Conservation (phyloP, 257 asterid species). For the Solanum arcanum region DNA sequence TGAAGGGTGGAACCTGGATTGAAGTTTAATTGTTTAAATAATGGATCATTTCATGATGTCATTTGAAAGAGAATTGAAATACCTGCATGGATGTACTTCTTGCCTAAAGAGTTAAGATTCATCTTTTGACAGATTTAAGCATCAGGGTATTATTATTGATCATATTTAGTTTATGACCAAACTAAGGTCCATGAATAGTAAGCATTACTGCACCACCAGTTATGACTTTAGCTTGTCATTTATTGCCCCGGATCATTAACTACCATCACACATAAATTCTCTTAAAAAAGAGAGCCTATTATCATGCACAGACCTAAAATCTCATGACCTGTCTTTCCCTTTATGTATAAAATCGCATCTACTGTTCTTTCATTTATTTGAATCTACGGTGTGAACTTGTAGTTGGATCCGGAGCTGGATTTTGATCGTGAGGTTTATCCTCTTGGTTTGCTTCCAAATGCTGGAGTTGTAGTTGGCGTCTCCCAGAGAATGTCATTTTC, state of each 20-base stretch:
- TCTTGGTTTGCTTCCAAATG: conserved; percentile 94
- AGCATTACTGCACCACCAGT: background rate
- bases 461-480: conserved; percentile 98
- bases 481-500: conserved; percentile 98
- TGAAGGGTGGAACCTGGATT: background rate
- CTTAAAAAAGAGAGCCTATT: background rate
- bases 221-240: background rate
- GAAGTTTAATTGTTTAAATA: background rate
- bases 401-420: conserved; percentile 99
- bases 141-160: background rate
- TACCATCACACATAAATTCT: background rate
- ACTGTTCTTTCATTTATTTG: conserved; percentile 5
- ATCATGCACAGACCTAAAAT: background rate
- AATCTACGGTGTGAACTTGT: conserved; percentile 20
- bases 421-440: conserved; percentile 99
- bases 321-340: background rate
- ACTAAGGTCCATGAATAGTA: background rate
- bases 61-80: background rate
- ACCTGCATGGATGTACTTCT: background rate
- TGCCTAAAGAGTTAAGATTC: background rate
- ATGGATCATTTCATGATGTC: background rate
- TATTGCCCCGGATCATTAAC: background rate
- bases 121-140: background rate
- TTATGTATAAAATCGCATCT: background rate
- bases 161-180: background rate